Evolutionary conservation across 371 early-diverging fungal species (phyloP).

Genomic region (Apophysomyces trapeziformis): DNA sequence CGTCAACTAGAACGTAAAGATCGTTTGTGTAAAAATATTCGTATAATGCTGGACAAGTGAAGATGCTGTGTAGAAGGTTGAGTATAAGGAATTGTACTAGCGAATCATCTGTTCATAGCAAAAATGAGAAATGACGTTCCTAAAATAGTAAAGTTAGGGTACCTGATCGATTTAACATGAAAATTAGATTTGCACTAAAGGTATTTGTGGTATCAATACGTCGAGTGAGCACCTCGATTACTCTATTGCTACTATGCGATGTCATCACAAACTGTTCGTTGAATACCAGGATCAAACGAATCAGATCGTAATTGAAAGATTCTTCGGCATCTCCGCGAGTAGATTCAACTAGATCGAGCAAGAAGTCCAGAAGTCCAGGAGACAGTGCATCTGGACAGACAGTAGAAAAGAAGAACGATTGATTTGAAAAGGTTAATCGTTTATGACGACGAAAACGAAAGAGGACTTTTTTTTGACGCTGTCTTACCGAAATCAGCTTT

Average conservation of each 20-base stretch:
- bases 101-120: slow-evolving; percentile 58
- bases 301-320: slow-evolving; percentile 72
- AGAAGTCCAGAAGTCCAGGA: slow-evolving; percentile 52
- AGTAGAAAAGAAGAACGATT: not conserved
- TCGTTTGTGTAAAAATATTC: slow-evolving; percentile 91
- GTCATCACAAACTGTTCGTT: slow-evolving; percentile 76
- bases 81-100: slow-evolving; percentile 74
- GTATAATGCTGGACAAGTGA: slow-evolving; percentile 60
- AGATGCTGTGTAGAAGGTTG: slow-evolving; percentile 68
- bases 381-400: slow-evolving; percentile 34
- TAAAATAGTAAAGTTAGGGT: slow-evolving; percentile 24
- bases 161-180: slow-evolving; percentile 87
- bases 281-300: slow-evolving; percentile 68
- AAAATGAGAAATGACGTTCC: slow-evolving; percentile 2
- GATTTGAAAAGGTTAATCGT: not conserved
- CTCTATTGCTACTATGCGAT: slow-evolving; percentile 46
- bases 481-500: slow-evolving; percentile 61
- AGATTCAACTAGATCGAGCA: slow-evolving; percentile 74
- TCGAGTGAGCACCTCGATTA: slow-evolving; percentile 59
- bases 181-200: slow-evolving; percentile 83
- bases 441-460: not conserved
- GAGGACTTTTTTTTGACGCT: not conserved
- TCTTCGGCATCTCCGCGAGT: slow-evolving; percentile 72
- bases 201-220: slow-evolving; percentile 74
- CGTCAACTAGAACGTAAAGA: slow-evolving; percentile 81